These are phyloP conservation scores for Alectoria sarmentosa DNA, from an alignment of 495 filamentous ascomycete species.

Conservation along the genomic window DNA sequence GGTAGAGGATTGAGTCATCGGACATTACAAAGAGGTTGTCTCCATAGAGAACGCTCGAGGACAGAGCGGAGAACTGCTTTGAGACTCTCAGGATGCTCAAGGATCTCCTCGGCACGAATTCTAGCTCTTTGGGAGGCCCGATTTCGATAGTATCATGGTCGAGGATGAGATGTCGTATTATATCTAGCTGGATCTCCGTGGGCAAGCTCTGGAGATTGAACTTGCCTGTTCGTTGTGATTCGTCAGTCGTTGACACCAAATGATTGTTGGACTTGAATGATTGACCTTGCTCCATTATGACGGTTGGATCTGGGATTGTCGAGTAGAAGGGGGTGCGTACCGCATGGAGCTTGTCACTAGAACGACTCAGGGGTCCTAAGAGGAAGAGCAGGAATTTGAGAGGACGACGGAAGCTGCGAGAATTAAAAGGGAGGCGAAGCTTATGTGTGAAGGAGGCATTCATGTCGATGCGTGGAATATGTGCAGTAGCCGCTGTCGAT, in stretches of 20 bases:
- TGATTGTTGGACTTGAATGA: not conserved
- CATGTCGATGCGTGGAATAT: no score
- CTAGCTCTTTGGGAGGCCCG: no score
- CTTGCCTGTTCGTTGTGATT: not conserved
- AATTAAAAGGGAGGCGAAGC: not conserved
- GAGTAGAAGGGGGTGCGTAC: not conserved
- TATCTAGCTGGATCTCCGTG: not conserved
- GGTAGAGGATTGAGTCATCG: no score
- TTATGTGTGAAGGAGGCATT: no score
- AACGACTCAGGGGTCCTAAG: not conserved
- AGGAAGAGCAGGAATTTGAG: not conserved
- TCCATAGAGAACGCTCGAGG: not conserved
- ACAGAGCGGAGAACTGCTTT: not conserved
- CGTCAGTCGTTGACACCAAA: not conserved
- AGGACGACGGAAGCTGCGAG: not conserved
- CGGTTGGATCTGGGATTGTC: not conserved
- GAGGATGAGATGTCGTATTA: not conserved
- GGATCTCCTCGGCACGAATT: not conserved
- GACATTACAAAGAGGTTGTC: not conserved
- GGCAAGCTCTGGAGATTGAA: no score
- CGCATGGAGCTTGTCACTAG: not conserved
- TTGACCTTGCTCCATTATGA: not conserved
- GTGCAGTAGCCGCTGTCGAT: no score
- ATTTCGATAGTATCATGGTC: no score
- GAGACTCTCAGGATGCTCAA: conserved; percentile 1